Conservation (phyloP, 441 rosid genomes). For the Pelargonium cotyledonis region DNA sequence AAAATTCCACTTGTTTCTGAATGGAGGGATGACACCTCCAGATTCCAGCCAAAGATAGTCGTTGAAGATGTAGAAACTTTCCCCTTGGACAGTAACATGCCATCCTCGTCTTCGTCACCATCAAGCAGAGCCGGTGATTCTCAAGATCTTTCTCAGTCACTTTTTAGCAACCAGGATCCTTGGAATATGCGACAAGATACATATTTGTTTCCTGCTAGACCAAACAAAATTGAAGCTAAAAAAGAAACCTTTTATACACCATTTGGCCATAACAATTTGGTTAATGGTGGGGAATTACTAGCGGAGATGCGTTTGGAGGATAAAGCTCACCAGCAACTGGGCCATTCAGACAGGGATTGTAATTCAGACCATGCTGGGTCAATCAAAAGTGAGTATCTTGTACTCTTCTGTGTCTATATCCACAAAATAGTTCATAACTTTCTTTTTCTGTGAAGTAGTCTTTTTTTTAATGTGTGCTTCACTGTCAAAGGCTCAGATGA, state of each 20-base stretch:
- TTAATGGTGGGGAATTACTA: conserved; percentile 25
- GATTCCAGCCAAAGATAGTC: conserved; percentile 25
- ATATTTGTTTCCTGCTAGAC: conserved; percentile 52
- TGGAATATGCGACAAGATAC: conserved; percentile 46
- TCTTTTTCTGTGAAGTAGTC: neutral
- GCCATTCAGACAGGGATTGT: conserved; percentile 26
- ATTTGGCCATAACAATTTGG: conserved; percentile 29
- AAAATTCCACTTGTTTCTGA: conserved; percentile 27
- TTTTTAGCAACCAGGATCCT: conserved; percentile 64
- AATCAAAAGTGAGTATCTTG: conserved; percentile 20
- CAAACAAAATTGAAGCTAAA: conserved; percentile 37
- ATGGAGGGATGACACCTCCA: conserved; percentile 27
- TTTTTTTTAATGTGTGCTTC: neutral
- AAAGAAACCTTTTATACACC: conserved; percentile 33
- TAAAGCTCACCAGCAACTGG: conserved; percentile 25
- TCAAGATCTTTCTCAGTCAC: conserved; percentile 46
- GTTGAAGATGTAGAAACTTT: conserved; percentile 24
- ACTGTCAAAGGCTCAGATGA: conserved; percentile 26
- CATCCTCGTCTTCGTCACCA: conserved; percentile 23
- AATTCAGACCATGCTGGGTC: conserved; percentile 27
- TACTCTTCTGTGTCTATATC: neutral
- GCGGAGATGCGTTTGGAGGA: conserved; percentile 27
- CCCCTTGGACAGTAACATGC: conserved; percentile 16
- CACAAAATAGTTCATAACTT: too few relatives aligned
- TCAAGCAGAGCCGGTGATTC: conserved; percentile 24